phyloP scores from a whole-genome alignment of 768 basidiomycete genomes.

The Hortiboletus campestris region DNA sequence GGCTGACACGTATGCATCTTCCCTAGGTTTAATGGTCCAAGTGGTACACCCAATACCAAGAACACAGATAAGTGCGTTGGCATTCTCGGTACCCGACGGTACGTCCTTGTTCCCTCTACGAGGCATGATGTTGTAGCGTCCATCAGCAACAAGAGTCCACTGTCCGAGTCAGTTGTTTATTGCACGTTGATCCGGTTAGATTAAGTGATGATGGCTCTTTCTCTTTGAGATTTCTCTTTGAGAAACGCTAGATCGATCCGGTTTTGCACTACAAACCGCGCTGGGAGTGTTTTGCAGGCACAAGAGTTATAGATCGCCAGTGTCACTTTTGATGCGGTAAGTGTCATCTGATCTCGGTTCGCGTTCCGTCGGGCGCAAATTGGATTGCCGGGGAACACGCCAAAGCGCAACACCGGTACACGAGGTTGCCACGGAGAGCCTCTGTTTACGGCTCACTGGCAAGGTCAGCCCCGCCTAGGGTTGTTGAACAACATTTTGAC shows the following conservation, averaged over 20 bases:
- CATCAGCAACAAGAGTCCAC: background rate
- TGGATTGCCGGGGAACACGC: background rate
- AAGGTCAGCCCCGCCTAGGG: background rate
- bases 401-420: background rate
- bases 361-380: background rate
- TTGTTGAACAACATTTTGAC: background rate
- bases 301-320: background rate
- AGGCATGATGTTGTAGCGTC: background rate
- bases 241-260: background rate
- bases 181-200: background rate
- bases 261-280: background rate
- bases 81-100: background rate
- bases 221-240: too few relatives aligned
- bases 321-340: background rate
- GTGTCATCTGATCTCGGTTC: background rate
- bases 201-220: background rate
- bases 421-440: too few relatives aligned
- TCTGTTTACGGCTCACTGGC: too few relatives aligned
- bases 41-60: background rate
- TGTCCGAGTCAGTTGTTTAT: background rate
- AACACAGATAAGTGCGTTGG: background rate
- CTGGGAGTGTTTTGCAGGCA: background rate
- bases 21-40: background rate
- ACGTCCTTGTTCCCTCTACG: background rate
- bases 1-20: background rate